phyloP scores from a whole-genome alignment of 805 yeast species.

The Brettanomyces bruxellensis region DNA sequence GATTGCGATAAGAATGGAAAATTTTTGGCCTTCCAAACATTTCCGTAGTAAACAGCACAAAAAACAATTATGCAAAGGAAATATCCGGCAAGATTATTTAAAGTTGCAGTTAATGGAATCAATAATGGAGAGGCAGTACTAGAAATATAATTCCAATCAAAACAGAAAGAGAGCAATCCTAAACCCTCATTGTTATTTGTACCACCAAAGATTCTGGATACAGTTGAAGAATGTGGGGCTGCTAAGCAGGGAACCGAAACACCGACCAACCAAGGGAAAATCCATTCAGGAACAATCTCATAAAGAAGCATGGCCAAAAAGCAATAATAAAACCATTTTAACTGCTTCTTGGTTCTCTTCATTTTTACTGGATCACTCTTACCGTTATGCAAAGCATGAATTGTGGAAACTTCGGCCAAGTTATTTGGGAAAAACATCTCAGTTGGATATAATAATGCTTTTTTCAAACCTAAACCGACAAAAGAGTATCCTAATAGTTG shows the following conservation, averaged over 20 bases:
- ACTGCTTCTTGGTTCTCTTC: slow-evolving; percentile 9
- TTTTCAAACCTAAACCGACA: slow-evolving; percentile 20
- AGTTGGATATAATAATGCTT: slow-evolving; percentile 16
- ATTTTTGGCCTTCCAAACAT: slow-evolving; percentile 24
- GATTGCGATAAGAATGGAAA: slow-evolving; percentile 27
- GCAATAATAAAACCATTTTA: slow-evolving; percentile 17
- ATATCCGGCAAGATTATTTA: slow-evolving; percentile 23
- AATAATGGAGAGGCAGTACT: slow-evolving; percentile 22
- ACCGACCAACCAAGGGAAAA: slow-evolving; percentile 21
- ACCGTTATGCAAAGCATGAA: slow-evolving; percentile 19
- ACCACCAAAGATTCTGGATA: slow-evolving; percentile 26
- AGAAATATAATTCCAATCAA: slow-evolving; percentile 26
- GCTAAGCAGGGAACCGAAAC: slow-evolving; percentile 23
- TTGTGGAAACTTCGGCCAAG: slow-evolving; percentile 24
- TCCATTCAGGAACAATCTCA: slow-evolving; percentile 26
- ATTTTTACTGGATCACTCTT: slow-evolving; percentile 7
- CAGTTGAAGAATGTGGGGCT: slow-evolving; percentile 18
- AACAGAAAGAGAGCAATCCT: slow-evolving; percentile 21
- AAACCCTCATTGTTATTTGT: slow-evolving; percentile 26
- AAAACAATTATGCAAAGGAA: slow-evolving; percentile 18
- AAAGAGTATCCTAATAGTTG: slow-evolving; percentile 24
- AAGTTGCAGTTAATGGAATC: slow-evolving; percentile 20
- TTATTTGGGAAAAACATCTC: slow-evolving; percentile 32
- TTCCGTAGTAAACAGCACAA: slow-evolving; percentile 25
- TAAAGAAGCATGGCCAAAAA: slow-evolving; percentile 18